Evolutionary conservation across 306 rosid genomes (phyloP).

Genomic region (Glycine tomentella): DNA sequence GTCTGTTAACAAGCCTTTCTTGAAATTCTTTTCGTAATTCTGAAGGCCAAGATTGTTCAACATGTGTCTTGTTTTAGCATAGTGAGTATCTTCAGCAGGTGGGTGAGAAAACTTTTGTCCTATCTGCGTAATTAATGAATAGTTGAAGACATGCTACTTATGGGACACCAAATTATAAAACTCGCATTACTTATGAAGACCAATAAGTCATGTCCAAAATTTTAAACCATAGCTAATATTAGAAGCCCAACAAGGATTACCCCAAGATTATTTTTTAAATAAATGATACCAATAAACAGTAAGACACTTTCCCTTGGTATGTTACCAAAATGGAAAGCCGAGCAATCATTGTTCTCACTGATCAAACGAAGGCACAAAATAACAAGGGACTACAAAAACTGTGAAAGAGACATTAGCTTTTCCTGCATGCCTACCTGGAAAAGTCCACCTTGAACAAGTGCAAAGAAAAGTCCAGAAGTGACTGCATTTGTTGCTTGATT

Average conservation of each 20-base stretch:
- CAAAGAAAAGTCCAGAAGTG: conserved; percentile 94
- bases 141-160: conserved; percentile 20
- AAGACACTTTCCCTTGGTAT: conserved; percentile 6
- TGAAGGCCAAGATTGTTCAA: conserved; percentile 88
- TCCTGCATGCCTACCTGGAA: conserved; percentile 70
- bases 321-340: background rate
- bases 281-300: conserved; percentile 15
- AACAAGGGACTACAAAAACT: conserved; percentile 18
- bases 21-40: conserved; percentile 87
- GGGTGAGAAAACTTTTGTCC: conserved; percentile 87
- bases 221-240: background rate
- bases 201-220: conserved; percentile 16
- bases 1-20: conserved; percentile 85
- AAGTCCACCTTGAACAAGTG: conserved; percentile 96
- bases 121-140: conserved; percentile 59
- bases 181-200: background rate
- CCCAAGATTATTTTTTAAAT: background rate
- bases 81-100: conserved; percentile 70
- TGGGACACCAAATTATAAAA: conserved; percentile 32
- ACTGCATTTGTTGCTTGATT: conserved; percentile 78
- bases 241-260: conserved; percentile 16
- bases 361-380: conserved; percentile 22
- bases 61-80: conserved; percentile 79
- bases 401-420: background rate
- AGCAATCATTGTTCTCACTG: background rate